Evolutionary conservation across 192 early-diverging fungal species (phyloP).

Genomic region (Rhizoclosmatium sp.): DNA sequence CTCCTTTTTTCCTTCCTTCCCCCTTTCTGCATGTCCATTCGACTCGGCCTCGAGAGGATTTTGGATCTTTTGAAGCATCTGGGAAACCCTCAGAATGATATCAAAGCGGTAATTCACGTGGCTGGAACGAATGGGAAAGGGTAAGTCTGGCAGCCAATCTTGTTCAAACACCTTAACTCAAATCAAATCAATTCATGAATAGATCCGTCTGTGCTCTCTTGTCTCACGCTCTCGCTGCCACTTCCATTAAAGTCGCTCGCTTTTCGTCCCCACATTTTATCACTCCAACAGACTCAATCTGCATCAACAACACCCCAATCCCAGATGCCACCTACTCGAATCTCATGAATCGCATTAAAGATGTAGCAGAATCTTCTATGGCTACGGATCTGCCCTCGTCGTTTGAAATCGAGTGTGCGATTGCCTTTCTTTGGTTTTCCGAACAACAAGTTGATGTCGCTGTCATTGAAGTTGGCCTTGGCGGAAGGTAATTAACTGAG

Average conservation of each 20-base stretch:
- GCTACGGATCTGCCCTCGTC: constrained; percentile 48
- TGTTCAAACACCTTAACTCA: background rate
- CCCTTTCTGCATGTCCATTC: constrained; percentile 21
- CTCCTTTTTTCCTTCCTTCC: no score
- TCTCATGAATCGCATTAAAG: constrained; percentile 41
- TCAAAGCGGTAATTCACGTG: constrained; percentile 73
- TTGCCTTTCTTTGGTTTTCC: constrained; percentile 50
- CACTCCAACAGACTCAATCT: constrained; percentile 67
- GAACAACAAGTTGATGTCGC: constrained; percentile 70
- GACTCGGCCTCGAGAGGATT: constrained; percentile 57
- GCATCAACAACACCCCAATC: constrained; percentile 64
- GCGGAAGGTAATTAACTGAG: constrained; percentile 53
- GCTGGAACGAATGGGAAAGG: constrained; percentile 94
- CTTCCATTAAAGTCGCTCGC: constrained; percentile 58
- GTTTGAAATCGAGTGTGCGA: constrained; percentile 78
- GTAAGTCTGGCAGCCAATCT: background rate
- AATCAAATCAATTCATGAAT: background rate
- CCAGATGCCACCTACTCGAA: background rate
- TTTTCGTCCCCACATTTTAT: constrained; percentile 86
- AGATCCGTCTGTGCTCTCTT: constrained; percentile 72
- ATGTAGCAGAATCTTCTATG: background rate
- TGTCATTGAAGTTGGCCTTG: constrained; percentile 86
- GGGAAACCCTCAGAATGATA: constrained; percentile 58
- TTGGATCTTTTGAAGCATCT: constrained; percentile 52
- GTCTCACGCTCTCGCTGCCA: constrained; percentile 15